Base-by-base conservation (phyloP, 805 yeast genomes). In the Lachancea mirantina region DNA sequence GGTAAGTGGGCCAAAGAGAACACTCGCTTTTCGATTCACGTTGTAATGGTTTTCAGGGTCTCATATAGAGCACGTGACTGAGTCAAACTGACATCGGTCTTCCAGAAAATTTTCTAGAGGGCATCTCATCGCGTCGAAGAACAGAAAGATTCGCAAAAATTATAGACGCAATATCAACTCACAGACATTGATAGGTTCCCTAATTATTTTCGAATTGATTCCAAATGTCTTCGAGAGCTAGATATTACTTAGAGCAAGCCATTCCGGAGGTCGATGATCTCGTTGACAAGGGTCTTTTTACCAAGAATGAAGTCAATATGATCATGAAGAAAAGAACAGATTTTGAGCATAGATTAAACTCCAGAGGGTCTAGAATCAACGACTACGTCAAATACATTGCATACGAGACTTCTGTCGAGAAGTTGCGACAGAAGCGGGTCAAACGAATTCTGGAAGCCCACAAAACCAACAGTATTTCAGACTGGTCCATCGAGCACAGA, bases 301-400 rank as follows among this genome's bases (percentile, higher is more conserved):
- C 76, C 25, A 82, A 82, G 46, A 73, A 72, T 45, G 98, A 92
- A 59, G 76, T 87, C 43, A 76, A 79, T 24, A 69, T 72, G 65
- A 80, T 92, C 34, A 84, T 89, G 85, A 78, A 92, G 61, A 74
- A 87, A 52, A 73, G 98, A 62, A 89, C 96, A 0, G 96, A 88
- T 59, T 92, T 87, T 49, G 99, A 92, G 60, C 95, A 92, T 56
- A 64, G 95, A 36, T 73, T 92, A 34, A 72, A 74, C 27, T 84
- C 94, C 26, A 70, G 97, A 57, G 94, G 92, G 1, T 74, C 88
- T 8, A 76, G 72, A 42, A 72, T 84, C 2, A 62, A 72, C 33
- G 97, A 89, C 56, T 94, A 77, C 50, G 53, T 84, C 35, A 72
- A 72, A 45, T 92, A 92, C 55, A 73, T 80, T 27, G 81, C 75